phyloP scores from a whole-genome alignment of 2,329 filamentous ascomycete species.

The Pestalotiopsis sp. region DNA sequence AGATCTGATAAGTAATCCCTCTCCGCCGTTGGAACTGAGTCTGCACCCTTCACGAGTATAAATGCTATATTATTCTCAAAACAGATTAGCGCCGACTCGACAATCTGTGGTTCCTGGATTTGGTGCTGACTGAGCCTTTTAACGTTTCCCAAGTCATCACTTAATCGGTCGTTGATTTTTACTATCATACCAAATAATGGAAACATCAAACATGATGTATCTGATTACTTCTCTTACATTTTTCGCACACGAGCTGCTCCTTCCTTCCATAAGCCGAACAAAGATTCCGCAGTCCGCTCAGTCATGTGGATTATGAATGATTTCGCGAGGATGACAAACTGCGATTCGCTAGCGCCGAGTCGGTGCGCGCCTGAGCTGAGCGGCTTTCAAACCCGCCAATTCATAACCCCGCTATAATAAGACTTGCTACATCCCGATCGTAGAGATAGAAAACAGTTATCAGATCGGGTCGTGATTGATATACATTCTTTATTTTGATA shows the following conservation, averaged over 20 bases:
- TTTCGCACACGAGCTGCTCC: background rate
- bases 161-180: no score
- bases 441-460: background rate
- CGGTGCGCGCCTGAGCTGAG: background rate
- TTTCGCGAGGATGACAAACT: conserved; percentile 8
- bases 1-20: no score
- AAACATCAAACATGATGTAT: no score
- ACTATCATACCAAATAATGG: no score
- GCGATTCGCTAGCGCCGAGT: background rate
- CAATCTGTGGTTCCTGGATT: background rate
- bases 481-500: background rate
- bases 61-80: background rate
- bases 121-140: no score
- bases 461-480: background rate
- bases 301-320: conserved; percentile 4
- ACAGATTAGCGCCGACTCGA: background rate
- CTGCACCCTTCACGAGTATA: background rate
- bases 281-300: background rate
- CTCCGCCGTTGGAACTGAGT: background rate
- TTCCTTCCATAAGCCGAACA: background rate
- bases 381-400: background rate
- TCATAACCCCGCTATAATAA: background rate
- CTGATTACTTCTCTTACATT: background rate
- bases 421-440: background rate
- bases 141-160: no score